These are phyloP conservation scores for Mortierella antarctica DNA, from an alignment of 192 early-diverging fungal genomes.

Conservation along the genomic window DNA sequence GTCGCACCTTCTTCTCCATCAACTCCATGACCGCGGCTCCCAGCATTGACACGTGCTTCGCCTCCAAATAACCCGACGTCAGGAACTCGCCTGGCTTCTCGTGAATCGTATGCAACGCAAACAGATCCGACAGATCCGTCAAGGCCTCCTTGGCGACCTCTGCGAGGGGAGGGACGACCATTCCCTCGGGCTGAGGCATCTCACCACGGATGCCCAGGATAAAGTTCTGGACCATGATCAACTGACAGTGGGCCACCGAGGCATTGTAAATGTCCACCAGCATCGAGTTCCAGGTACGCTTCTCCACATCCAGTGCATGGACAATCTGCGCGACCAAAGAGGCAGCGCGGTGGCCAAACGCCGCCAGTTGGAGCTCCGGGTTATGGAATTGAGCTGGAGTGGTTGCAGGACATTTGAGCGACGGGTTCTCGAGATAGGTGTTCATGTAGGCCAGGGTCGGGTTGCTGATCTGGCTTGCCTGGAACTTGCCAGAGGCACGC, in stretches of 20 bases:
- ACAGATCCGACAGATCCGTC: constrained; percentile 55
- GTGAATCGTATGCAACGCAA: constrained; percentile 73
- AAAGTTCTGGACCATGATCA: constrained; percentile 79
- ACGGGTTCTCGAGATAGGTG: constrained; percentile 63
- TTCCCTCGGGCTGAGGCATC: constrained; percentile 46
- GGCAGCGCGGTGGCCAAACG: constrained; percentile 80
- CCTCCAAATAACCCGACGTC: constrained; percentile 61
- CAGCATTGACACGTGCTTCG: constrained; percentile 58
- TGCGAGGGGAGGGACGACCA: constrained; percentile 15
- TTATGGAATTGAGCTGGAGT: constrained; percentile 35
- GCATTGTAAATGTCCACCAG: constrained; percentile 77
- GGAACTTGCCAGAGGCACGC: constrained; percentile 31
- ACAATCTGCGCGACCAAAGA: constrained; percentile 69
- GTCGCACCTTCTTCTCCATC: constrained; percentile 69
- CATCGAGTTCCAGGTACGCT: constrained; percentile 79
- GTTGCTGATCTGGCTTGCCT: constrained; percentile 21
- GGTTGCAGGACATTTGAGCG: constrained; percentile 59
- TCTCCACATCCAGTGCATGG: constrained; percentile 67
- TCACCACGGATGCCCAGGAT: constrained; percentile 64
- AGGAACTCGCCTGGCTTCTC: constrained; percentile 75
- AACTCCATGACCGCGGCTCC: constrained; percentile 59
- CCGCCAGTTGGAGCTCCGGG: constrained; percentile 65
- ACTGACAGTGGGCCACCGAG: constrained; percentile 82
- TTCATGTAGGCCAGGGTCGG: constrained; percentile 54
- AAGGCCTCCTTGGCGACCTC: constrained; percentile 55